A percentile compares a stretch with the other conserved stretches of the same genome.
Conservation (phyloP, 2,329 filamentous ascomycete species). For the Aspergillus costaricaensis region DNA sequence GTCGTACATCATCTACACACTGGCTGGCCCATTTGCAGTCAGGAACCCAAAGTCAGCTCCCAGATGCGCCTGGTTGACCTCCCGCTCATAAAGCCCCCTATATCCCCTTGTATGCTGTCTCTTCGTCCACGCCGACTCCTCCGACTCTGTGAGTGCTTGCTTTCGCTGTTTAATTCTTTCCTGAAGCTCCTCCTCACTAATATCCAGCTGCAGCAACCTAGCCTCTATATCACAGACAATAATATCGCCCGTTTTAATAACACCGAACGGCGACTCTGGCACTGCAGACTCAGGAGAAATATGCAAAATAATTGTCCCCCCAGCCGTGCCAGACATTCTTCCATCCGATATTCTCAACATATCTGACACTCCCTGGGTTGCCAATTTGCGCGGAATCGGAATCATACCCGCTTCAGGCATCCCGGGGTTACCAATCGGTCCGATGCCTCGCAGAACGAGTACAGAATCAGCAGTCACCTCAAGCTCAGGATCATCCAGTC, state of each 20-base stretch:
- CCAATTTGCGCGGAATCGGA: slow-evolving; percentile 53
- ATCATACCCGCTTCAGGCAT: slow-evolving; percentile 58
- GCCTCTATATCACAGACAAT: no score
- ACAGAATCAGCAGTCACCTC: slow-evolving; percentile 48
- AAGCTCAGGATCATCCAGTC: slow-evolving; percentile 50
- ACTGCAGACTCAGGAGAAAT: slow-evolving; percentile 55
- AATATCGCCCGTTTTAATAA: no score
- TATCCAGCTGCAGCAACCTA: slow-evolving; percentile 39
- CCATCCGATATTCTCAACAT: slow-evolving; percentile 58
- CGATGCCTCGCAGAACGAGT: slow-evolving; percentile 51
- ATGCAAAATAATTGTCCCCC: slow-evolving; percentile 56
- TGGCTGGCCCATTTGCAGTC: slow-evolving; percentile 24
- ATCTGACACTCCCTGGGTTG: slow-evolving; percentile 49
- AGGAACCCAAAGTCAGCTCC: slow-evolving; percentile 44
- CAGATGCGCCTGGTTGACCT: slow-evolving; percentile 46
- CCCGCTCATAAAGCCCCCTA: slow-evolving; percentile 42
- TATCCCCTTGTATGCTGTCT: slow-evolving; percentile 38
- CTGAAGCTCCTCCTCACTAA: slow-evolving; percentile 45
- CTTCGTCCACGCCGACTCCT: slow-evolving; percentile 16
- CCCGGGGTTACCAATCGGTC: slow-evolving; percentile 53
- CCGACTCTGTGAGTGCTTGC: neutral
- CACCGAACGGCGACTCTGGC: slow-evolving; percentile 39
- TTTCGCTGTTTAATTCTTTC: slow-evolving; percentile 30
- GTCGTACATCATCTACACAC: neutral
- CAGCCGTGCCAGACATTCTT: slow-evolving; percentile 58